Conservation (phyloP, 2,329 filamentous ascomycete genomes). For the Cytospora paraplurivora region DNA sequence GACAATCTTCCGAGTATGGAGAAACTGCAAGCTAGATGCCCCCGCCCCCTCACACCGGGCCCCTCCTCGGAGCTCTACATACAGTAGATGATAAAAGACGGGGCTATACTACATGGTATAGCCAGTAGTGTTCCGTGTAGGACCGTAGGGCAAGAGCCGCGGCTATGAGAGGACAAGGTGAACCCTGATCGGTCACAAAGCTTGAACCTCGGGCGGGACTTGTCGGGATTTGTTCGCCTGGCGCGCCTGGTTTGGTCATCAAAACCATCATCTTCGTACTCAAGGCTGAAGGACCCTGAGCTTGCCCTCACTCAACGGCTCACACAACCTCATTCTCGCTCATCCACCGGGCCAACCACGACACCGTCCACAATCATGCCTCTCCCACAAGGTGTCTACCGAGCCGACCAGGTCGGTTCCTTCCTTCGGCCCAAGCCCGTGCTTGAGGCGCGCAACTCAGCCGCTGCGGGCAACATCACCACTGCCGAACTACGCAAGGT, state of each 20-base stretch:
- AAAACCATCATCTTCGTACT: background rate
- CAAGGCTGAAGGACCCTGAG: background rate
- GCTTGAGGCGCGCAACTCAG: constrained; percentile 51
- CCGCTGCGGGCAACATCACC: constrained; percentile 46
- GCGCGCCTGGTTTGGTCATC: no score
- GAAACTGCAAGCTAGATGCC: constrained; percentile 8
- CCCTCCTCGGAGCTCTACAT: constrained; percentile 12
- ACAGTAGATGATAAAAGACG: background rate
- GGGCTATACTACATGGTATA: background rate
- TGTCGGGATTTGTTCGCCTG: background rate
- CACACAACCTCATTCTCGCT: background rate
- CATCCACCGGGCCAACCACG: background rate
- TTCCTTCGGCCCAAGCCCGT: constrained; percentile 54
- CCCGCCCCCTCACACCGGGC: constrained; percentile 12
- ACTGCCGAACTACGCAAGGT: constrained; percentile 49
- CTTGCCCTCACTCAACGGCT: background rate
- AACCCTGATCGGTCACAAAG: background rate
- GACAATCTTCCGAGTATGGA: constrained; percentile 15
- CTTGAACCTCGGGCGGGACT: background rate
- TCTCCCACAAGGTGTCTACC: constrained; percentile 47
- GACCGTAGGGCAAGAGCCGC: no score
- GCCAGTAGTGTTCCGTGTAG: background rate
- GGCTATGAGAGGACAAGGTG: no score
- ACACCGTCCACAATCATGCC: constrained; percentile 36
- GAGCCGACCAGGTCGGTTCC: constrained; percentile 59